Percentiles rank a stretch among this genome's conserved stretches.
These are phyloP conservation scores for Letharia columbiana DNA, from an alignment of 495 filamentous ascomycete species.

Conservation along the genomic window DNA sequence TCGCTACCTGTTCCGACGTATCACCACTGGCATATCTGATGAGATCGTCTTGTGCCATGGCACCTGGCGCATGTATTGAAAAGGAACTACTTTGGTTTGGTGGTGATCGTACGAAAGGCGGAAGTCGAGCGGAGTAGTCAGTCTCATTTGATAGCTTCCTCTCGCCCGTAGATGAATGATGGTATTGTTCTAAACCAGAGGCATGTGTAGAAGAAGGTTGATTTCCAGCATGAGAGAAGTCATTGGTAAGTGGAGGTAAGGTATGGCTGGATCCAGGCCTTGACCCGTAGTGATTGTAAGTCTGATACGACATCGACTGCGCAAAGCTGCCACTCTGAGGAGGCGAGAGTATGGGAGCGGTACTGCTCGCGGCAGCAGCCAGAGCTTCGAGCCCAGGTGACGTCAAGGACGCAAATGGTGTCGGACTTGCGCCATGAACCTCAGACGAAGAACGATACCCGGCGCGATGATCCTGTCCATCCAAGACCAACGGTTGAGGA, in stretches of 20 bases:
- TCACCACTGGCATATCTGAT: slow-evolving; percentile 8
- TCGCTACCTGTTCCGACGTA: neutral
- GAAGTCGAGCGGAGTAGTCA: slow-evolving; percentile 13
- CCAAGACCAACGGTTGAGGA: slow-evolving; percentile 16
- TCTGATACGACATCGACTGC: slow-evolving; percentile 10
- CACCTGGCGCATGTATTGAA: slow-evolving; percentile 3
- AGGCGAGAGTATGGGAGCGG: slow-evolving; percentile 23
- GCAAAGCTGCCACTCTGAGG: slow-evolving; percentile 8
- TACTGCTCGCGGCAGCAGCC: slow-evolving; percentile 25
- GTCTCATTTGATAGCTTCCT: slow-evolving; percentile 14
- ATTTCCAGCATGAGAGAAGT: neutral
- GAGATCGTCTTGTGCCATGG: slow-evolving; percentile 5
- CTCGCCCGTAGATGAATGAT: slow-evolving; percentile 16
- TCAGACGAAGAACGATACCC: slow-evolving; percentile 8
- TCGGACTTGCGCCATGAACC: slow-evolving; percentile 5
- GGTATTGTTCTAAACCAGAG: slow-evolving; percentile 21
- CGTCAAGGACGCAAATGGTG: slow-evolving; percentile 18
- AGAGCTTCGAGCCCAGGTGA: slow-evolving; percentile 28
- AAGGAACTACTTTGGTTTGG: slow-evolving; percentile 1
- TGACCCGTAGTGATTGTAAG: slow-evolving; percentile 15
- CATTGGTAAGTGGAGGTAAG: slow-evolving; percentile 13
- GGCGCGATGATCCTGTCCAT: slow-evolving; percentile 8
- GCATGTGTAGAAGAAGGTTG: slow-evolving; percentile 11
- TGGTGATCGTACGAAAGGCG: slow-evolving; percentile 16
- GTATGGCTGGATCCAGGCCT: slow-evolving; percentile 22